These are phyloP conservation scores for Phalaenopsis aphrodite DNA, from an alignment of 106 monocot genomes.

Conservation along the genomic window DNA sequence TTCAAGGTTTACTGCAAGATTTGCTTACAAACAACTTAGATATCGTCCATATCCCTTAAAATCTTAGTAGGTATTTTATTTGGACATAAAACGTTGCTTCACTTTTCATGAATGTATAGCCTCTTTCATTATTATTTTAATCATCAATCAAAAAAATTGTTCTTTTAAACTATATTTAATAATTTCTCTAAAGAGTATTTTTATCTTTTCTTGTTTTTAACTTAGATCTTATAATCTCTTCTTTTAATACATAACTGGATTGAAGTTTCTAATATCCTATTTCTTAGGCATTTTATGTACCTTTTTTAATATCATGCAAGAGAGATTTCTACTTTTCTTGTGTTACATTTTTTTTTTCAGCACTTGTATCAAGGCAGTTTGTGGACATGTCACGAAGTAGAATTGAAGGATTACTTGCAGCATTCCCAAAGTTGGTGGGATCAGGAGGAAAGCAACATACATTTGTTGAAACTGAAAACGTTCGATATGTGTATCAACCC, in stretches of 20 bases:
- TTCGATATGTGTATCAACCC: conserved; percentile 97
- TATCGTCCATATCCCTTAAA: too few relatives aligned
- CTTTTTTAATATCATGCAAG: background rate
- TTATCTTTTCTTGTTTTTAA: background rate
- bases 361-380: conserved; percentile 92
- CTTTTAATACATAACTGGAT: background rate
- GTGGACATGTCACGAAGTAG: conserved; percentile 96
- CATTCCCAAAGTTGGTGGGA: conserved; percentile 93
- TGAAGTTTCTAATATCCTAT: background rate
- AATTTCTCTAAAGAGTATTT: background rate
- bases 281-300: background rate
- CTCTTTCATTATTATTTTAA: background rate
- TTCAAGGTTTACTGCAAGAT: background rate
- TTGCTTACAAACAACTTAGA: background rate
- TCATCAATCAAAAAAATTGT: background rate
- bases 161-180: background rate
- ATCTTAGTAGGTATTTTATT: too few relatives aligned
- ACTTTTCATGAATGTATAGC: background rate
- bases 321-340: background rate
- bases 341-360: conserved; percentile 36
- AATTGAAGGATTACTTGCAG: conserved; percentile 94
- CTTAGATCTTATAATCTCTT: background rate
- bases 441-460: conserved; percentile 96
- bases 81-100: background rate
- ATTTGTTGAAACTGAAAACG: conserved; percentile 95